phyloP scores from a whole-genome alignment of 768 basidiomycete genomes.

The Leucocoprinus birnbaumii region DNA sequence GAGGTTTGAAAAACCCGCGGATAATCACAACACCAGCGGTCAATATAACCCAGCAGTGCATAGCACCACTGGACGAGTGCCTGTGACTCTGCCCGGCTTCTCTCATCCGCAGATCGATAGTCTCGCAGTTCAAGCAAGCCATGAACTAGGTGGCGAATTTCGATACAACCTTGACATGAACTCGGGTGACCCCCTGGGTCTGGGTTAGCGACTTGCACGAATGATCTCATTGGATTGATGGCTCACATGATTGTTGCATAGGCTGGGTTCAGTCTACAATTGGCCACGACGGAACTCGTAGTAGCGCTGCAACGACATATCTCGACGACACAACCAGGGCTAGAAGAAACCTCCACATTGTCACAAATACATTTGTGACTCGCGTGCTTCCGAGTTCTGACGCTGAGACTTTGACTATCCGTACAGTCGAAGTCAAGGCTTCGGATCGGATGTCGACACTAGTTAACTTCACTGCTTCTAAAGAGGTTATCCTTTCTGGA shows the following conservation, averaged over 20 bases:
- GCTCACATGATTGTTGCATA: not conserved
- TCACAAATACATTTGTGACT: slow-evolving; percentile 17
- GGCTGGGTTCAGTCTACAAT: slow-evolving; percentile 13
- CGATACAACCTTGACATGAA: slow-evolving; percentile 13
- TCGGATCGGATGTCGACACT: not conserved
- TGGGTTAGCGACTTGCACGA: not conserved
- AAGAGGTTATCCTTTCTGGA: slow-evolving; percentile 7
- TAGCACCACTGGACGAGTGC: slow-evolving; percentile 18
- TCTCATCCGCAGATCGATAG: slow-evolving; percentile 15
- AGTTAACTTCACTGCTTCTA: not conserved
- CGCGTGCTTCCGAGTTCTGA: slow-evolving; percentile 13
- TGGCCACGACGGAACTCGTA: not conserved
- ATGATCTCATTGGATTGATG: no score
- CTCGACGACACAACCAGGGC: slow-evolving; percentile 15
- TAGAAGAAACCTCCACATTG: slow-evolving; percentile 25
- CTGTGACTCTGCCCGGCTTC: slow-evolving; percentile 16
- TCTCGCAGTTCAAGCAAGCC: slow-evolving; percentile 18
- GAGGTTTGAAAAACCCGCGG: slow-evolving; percentile 16
- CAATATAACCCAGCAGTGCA: slow-evolving; percentile 20
- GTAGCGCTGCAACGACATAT: not conserved
- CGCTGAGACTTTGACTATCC: not conserved
- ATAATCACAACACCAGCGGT: slow-evolving; percentile 16
- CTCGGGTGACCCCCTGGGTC: slow-evolving; percentile 11
- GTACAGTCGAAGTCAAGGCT: slow-evolving; percentile 9
- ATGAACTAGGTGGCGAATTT: slow-evolving; percentile 11